phyloP scores from a whole-genome alignment of 169 alveolate genomes.

The Babesia divergens region DNA sequence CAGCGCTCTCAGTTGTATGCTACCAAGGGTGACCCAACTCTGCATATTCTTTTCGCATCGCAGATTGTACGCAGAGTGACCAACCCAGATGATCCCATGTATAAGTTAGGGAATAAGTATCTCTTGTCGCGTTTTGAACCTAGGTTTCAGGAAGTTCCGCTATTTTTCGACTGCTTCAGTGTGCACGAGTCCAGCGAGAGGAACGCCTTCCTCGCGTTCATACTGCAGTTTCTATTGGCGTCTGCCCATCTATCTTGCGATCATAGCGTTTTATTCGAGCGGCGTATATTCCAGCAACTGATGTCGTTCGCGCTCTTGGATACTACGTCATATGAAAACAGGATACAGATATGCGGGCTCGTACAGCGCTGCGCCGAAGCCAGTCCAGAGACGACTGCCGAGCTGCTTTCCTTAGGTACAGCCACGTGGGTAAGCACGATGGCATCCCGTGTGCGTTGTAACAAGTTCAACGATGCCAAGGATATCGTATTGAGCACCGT shows the following conservation, averaged over 20 bases:
- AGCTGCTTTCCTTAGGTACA: neutral
- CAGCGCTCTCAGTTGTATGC: constrained; percentile 16
- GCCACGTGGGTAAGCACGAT: constrained; percentile 11
- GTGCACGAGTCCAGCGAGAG: constrained; percentile 8
- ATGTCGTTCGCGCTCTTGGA: constrained; percentile 19
- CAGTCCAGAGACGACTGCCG: neutral
- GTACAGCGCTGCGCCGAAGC: neutral
- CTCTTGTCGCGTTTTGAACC: constrained; percentile 4
- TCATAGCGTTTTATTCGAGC: neutral
- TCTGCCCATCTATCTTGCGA: neutral
- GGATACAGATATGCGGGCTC: constrained; percentile 8
- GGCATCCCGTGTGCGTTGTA: neutral
- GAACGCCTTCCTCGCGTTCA: constrained; percentile 1
- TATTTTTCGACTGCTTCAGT: constrained; percentile 33
- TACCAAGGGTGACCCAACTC: neutral
- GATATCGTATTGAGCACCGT: neutral
- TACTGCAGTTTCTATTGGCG: constrained; percentile 4
- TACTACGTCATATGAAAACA: constrained; percentile 1
- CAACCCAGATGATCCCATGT: constrained; percentile 33
- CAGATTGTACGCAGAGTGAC: constrained; percentile 10
- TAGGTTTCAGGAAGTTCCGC: constrained; percentile 15
- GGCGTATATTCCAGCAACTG: constrained; percentile 33
- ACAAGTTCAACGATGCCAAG: neutral
- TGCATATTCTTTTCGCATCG: constrained; percentile 1
- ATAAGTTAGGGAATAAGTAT: constrained; percentile 10